A percentile compares a stretch with the other conserved stretches of the same genome.
Evolutionary conservation across 139 green algal species (phyloP).

Genomic region (Bryopsis sp.): DNA sequence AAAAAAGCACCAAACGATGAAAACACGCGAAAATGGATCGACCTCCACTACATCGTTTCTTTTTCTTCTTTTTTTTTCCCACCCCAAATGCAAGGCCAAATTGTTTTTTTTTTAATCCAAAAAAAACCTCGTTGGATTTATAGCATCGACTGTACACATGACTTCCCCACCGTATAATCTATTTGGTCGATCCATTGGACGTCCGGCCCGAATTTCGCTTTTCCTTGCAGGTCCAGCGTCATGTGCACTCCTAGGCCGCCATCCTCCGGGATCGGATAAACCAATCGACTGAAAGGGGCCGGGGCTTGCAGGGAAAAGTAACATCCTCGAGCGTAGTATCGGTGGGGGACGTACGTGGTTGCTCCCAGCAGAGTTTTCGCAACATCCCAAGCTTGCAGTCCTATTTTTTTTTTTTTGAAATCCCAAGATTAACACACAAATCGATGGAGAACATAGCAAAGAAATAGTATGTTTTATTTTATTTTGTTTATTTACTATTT

Average conservation of each 20-base stretch:
- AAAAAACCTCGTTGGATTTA: too few relatives aligned
- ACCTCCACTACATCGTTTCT: too few relatives aligned
- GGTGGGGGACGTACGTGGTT: constrained; percentile 34
- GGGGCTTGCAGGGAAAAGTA: constrained; percentile 44
- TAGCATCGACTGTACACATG: neutral
- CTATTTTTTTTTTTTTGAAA: too few relatives aligned
- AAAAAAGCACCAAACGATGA: too few relatives aligned
- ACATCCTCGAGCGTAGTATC: constrained; percentile 47
- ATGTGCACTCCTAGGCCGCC: constrained; percentile 80
- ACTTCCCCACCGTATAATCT: constrained; percentile 40
- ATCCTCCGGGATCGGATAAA: constrained; percentile 75
- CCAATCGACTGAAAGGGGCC: constrained; percentile 55
- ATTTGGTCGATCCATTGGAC: constrained; percentile 71
- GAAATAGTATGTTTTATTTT: too few relatives aligned
- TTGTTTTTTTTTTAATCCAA: too few relatives aligned
- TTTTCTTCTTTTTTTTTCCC: too few relatives aligned
- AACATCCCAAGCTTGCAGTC: neutral
- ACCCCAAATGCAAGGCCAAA: too few relatives aligned
- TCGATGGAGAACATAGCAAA: too few relatives aligned
- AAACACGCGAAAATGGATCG: too few relatives aligned
- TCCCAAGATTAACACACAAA: too few relatives aligned
- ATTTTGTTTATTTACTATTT: too few relatives aligned
- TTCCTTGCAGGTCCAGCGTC: constrained; percentile 72
- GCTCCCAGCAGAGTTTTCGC: neutral
- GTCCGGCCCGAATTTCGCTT: constrained; percentile 79